phyloP scores from a whole-genome alignment of 176 grass and related monocot genomes.

The Oryza longistaminata region DNA sequence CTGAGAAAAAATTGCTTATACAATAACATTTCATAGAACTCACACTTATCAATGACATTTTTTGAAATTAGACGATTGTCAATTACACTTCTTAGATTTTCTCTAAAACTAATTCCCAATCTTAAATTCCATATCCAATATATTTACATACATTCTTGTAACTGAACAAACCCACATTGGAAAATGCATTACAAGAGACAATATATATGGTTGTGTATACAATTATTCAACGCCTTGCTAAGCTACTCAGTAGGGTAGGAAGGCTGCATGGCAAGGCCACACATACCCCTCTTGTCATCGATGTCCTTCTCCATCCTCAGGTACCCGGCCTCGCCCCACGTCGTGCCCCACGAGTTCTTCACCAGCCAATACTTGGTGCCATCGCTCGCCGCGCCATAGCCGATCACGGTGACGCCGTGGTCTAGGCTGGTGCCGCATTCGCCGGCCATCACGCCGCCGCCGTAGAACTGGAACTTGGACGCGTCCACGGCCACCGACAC shows the following conservation, averaged over 20 bases:
- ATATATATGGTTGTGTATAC: neutral
- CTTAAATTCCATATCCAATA: neutral
- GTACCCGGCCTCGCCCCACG: neutral
- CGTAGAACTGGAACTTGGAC: neutral
- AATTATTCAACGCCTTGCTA: neutral
- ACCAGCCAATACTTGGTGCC: neutral
- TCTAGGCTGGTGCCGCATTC: neutral
- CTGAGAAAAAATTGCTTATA: no score
- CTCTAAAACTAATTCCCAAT: neutral
- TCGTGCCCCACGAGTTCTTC: neutral
- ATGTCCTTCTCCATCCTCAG: neutral
- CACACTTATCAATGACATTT: no score
- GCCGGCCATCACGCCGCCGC: neutral
- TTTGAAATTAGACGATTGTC: fast-evolving
- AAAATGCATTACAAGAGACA: neutral
- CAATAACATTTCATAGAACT: no score
- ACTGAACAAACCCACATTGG: neutral
- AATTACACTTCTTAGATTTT: no score
- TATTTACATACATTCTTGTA: neutral
- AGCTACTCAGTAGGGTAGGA: neutral
- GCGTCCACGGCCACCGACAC: neutral
- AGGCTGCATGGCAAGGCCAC: neutral
- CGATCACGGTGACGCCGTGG: neutral
- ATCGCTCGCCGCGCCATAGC: neutral
- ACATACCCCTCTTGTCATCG: neutral